Evolutionary conservation across 768 basidiomycete genomes (phyloP), one percentile per base, ranked within the genome.

Genomic region (Gloeophyllum trabeum): DNA sequence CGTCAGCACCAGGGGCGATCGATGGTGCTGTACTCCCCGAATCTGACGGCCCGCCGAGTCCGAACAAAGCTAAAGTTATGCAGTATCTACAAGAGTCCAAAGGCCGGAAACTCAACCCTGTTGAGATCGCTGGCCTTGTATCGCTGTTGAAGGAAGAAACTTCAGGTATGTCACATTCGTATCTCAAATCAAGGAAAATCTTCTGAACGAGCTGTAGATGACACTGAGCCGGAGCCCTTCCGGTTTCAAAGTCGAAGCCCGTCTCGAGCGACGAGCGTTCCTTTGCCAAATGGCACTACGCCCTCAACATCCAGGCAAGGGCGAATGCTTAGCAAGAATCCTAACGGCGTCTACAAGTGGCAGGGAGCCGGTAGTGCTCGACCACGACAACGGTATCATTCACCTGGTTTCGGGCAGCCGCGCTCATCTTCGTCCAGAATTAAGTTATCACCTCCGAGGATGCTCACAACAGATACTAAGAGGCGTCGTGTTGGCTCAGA

Each of bases 291-390:
- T 32, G 49, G 44, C 20, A 49, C 50, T 44, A 42, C 46, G 13
- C 46, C 52, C 19, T 48, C 49, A 6, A 44, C 43, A 19, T 24
- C 47, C 23, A 54, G 68, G 13, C 65, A 75, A 4, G 69, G 69
- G 14, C 77, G 70, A 53, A 76, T 69, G 6, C 61, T 88, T 5
- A 54, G 68, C 18, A 74, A 64, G 54, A 89, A 89, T 51, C 85
- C 85, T 0, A 89, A 88, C 53, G 85, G 85, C 18, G 53, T 62
- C 24, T 81, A 81, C 58, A 68, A 69, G 38, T 86, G 80, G 79
- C 71, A 78, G 48, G 86, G 85, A n/a, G 79, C 66, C 24, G 83
- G 84, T 34, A 85, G 81, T 50, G 76, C 85, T 10, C 77, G 71
- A 50, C 62, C 67, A 16, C 72, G 73, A 37, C 86, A 83, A 55